Base-by-base conservation (phyloP, 2,329 filamentous ascomycete species). In the Colletotrichum horii region DNA sequence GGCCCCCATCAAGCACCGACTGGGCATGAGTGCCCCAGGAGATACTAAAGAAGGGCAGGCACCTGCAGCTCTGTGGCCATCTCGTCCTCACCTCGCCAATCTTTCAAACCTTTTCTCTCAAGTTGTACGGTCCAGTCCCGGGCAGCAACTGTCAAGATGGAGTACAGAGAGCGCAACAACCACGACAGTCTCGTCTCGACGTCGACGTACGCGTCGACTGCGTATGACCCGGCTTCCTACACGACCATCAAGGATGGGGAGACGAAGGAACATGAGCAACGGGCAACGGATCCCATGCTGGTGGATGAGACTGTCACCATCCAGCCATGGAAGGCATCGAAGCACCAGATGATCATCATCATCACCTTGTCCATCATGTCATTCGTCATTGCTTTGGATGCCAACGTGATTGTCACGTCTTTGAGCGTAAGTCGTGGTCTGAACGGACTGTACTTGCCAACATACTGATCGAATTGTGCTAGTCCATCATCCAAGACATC, bases 401-500 rank as follows among this genome's bases (percentile, higher is more conserved):
- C 75, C 19, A 77, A 74, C 24, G 72, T 76, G 11, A 77, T 77
- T 30, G 73, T 76, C 9, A 77, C 75, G 36, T 77, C 75, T 16
- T 8, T 77, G 26, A 67, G 55, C 32, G 75, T 77, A 38, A 75
- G 74, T 71, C 14, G 6, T 61, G 6, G 6, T 19, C 16, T n/a
- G 5, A 19, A 19, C 7, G 8, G 22, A 6, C 43, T 58, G 6
- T 4, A 6, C 7, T 19, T 14, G 11, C 6, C 16, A 2, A 6
- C 2, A 24, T 14, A 24, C 60, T 66, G 28, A 62, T 22, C 16
- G 14, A 8, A 5, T 22, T 6, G 2, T 52, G 11, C 14, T 24
- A 81, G 80, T 71, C 78, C 2, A 81, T 81, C 22, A 78, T 80
- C 8, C 76, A 77, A 65, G 80, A 81, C 12, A 78, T 81, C 8